phyloP scores from a whole-genome alignment of 2,329 filamentous ascomycete genomes.

The Pyrenophora graminea region DNA sequence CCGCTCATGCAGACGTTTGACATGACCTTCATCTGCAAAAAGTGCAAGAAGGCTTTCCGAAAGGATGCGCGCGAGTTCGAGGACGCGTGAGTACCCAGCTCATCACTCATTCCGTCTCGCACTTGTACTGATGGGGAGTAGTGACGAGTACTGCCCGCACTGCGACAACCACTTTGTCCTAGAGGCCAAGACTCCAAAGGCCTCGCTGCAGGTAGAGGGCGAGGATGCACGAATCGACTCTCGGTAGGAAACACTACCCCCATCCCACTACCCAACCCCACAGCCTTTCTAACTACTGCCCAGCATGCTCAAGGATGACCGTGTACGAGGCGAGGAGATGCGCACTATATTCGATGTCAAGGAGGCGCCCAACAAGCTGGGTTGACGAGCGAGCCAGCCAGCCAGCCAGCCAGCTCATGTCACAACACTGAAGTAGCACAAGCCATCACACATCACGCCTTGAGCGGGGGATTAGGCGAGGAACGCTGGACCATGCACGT shows the following conservation, averaged over 20 bases:
- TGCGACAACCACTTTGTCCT: constrained; percentile 99
- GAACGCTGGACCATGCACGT: background rate
- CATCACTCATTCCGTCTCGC: too few relatives aligned
- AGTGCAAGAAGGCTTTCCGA: constrained; percentile 97
- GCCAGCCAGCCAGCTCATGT: too few relatives aligned
- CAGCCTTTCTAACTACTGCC: constrained; percentile 5
- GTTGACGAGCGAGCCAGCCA: constrained; percentile 53
- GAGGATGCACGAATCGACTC: constrained; percentile 85
- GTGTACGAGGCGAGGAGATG: constrained; percentile 64
- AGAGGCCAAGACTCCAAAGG: constrained; percentile 82
- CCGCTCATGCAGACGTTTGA: constrained; percentile 76
- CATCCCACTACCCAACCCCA: too few relatives aligned
- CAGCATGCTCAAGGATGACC: constrained; percentile 89
- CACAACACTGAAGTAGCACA: background rate
- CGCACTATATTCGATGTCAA: constrained; percentile 77
- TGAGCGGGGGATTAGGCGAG: constrained; percentile 13
- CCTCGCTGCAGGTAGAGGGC: constrained; percentile 83
- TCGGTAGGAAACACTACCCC: constrained; percentile 50
- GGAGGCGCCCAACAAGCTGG: constrained; percentile 74
- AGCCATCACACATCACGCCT: constrained; percentile 12
- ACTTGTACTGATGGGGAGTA: constrained; percentile 31
- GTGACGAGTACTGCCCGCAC: constrained; percentile 98
- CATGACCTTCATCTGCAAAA: constrained; percentile 97
- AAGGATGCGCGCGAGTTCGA: constrained; percentile 93
- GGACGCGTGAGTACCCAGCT: constrained; percentile 57